Percentiles rank a stretch among this genome's conserved stretches.
These are phyloP conservation scores for Microthlaspi erraticum DNA, from an alignment of 345 rosid genomes.

Conservation along the genomic window DNA sequence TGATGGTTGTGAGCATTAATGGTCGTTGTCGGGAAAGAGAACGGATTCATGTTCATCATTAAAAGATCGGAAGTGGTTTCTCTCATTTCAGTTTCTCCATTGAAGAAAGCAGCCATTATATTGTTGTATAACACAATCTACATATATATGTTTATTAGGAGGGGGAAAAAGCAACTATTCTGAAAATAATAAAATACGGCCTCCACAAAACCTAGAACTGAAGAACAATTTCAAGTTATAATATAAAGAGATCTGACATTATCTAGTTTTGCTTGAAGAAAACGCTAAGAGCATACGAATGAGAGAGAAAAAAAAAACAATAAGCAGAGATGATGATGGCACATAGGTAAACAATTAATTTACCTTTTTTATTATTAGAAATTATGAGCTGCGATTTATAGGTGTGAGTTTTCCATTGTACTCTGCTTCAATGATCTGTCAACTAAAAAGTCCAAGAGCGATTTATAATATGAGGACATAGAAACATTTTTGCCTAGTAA, in stretches of 20 bases:
- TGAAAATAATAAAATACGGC: not conserved
- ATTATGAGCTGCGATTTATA: slow-evolving; percentile 30
- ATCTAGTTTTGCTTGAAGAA: slow-evolving; percentile 15
- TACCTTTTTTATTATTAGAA: slow-evolving; percentile 19
- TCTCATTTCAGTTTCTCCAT: slow-evolving; percentile 38
- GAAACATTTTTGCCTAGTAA: not conserved
- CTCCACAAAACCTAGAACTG: slow-evolving; percentile 1
- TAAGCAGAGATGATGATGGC: slow-evolving; percentile 9
- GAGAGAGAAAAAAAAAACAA: not conserved
- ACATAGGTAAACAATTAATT: slow-evolving; percentile 2
- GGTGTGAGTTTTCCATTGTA: slow-evolving; percentile 27
- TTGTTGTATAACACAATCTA: slow-evolving; percentile 6
- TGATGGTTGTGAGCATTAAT: slow-evolving; percentile 22
- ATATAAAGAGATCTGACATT: not conserved
- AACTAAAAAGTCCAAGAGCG: slow-evolving; percentile 36
- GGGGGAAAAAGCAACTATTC: not conserved
- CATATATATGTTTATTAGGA: not conserved
- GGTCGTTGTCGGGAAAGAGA: slow-evolving; percentile 6
- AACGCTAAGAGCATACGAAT: slow-evolving; percentile 10
- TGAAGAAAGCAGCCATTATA: slow-evolving; percentile 33
- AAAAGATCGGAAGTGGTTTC: slow-evolving; percentile 33
- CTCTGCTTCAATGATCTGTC: slow-evolving; percentile 34
- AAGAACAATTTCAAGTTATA: slow-evolving; percentile 18
- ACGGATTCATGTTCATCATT: slow-evolving; percentile 29
- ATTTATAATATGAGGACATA: slow-evolving; percentile 19